Evolutionary conservation across 2,329 filamentous ascomycete species (phyloP).

Genomic region (Aspergillus puulaauensis): DNA sequence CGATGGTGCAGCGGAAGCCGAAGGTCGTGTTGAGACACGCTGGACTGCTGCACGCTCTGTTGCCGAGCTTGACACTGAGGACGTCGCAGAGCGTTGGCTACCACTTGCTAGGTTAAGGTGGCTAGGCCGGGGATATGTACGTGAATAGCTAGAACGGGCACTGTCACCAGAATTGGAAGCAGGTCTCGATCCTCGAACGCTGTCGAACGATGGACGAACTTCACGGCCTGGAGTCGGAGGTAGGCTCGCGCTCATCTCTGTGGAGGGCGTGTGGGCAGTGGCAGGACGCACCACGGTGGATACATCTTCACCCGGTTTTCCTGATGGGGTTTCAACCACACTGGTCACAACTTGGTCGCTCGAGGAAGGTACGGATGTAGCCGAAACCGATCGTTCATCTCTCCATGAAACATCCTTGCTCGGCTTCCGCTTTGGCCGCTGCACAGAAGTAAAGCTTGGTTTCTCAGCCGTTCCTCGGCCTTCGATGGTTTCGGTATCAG

Average conservation of each 20-base stretch:
- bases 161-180: conserved; percentile 32
- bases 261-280: conserved; percentile 6
- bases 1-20: conserved; percentile 28
- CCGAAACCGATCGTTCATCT: conserved; percentile 21
- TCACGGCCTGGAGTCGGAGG: conserved; percentile 9
- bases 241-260: conserved; percentile 7
- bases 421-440: conserved; percentile 31
- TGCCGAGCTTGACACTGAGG: conserved; percentile 24
- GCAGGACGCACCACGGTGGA: conserved; percentile 16
- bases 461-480: conserved; percentile 32
- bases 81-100: conserved; percentile 23
- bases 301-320: conserved; percentile 27
- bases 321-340: conserved; percentile 19
- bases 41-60: conserved; percentile 43
- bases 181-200: conserved; percentile 16
- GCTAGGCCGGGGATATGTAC: conserved; percentile 26
- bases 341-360: conserved; percentile 19
- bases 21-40: conserved; percentile 35
- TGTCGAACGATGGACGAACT: conserved; percentile 6
- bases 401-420: conserved; percentile 24
- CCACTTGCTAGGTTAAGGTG: conserved; percentile 23
- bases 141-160: conserved; percentile 27
- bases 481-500: conserved; percentile 30
- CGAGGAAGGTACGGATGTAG: conserved; percentile 21
- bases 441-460: conserved; percentile 25